Base-by-base conservation (phyloP, 2,329 filamentous ascomycete genomes). In the Xylaria sp. region DNA sequence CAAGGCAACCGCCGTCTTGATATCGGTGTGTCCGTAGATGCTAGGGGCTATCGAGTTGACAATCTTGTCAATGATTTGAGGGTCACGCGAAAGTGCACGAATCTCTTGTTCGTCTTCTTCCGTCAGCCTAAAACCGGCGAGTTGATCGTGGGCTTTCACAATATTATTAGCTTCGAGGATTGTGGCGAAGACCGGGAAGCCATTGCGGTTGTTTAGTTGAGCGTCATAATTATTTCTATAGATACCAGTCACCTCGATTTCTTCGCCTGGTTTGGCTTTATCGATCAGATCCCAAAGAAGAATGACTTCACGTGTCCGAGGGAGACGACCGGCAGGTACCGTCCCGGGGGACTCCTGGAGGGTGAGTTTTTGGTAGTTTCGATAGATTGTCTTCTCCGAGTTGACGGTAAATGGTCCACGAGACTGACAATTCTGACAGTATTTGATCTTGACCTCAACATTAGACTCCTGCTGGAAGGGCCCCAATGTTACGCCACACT, bases 151-250 rank as follows among this genome's bases (percentile, higher is more conserved):
- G 0, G 95, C 91, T 81, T 99, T 99, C 81, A 98, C 91, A 4
- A 98, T 90, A 74, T 99, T 94, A 81, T 99, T 99, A 30, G 97
- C 97, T 81, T 99, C 96, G 4, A 99, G 87, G 67, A 99, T 96
- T 0, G 96, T 99, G 4, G 96, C 95, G 80, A 99, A 99, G 42
- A 99, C 96, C 0, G 96, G 96, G 82, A 99, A 98, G 4, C 96
- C 96, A 78, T 98, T 99, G 77, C 96, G 95, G 83, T 98, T 98
- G 83, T 99, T 99, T 63, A 99, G 87, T 75, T 97, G 93, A 3
- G 96, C 94, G 79, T 98, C 95, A 77, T 98, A 99, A 82, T 97
- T 98, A 85, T 99, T 99, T 75, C 94, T 91, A 82, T 99, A 99
- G 74, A 97, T 93, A 71, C 96, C 96, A 7, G 94, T 98, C 9